phyloP scores from a whole-genome alignment of 176 grass and related monocot species.

The Cenchrus purpureus region DNA sequence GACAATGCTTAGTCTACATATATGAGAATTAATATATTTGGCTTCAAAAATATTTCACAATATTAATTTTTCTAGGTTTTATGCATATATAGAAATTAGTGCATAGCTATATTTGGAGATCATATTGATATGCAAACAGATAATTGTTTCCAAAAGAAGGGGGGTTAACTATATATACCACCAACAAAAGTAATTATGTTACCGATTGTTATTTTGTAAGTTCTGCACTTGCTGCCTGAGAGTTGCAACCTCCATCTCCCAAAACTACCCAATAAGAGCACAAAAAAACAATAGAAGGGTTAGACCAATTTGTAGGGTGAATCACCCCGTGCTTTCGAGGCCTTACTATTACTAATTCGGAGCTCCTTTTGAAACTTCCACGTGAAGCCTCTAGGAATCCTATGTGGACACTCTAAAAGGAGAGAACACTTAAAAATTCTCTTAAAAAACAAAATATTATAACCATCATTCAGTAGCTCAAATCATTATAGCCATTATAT shows the following conservation, averaged over 20 bases:
- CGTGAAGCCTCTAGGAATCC: too few relatives aligned
- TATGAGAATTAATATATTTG: not conserved
- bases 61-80: too few relatives aligned
- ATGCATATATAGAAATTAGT: not conserved
- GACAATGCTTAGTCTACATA: not conserved
- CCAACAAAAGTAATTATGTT: not conserved
- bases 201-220: conserved; percentile 48
- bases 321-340: not conserved
- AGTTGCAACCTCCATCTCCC: conserved; percentile 44
- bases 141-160: not conserved
- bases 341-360: not conserved
- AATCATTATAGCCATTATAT: too few relatives aligned
- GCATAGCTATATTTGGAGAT: not conserved
- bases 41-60: not conserved
- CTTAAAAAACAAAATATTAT: too few relatives aligned
- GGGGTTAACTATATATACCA: not conserved
- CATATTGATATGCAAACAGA: not conserved
- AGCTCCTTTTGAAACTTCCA: not conserved
- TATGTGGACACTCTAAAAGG: too few relatives aligned
- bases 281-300: not conserved
- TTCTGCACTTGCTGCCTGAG: conserved; percentile 50
- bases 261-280: conserved; percentile 16
- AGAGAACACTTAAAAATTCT: too few relatives aligned
- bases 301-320: not conserved
- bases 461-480: too few relatives aligned